phyloP scores from a whole-genome alignment of 108 stramenopile genomes.

The Nannochloropsis oceanica region DNA sequence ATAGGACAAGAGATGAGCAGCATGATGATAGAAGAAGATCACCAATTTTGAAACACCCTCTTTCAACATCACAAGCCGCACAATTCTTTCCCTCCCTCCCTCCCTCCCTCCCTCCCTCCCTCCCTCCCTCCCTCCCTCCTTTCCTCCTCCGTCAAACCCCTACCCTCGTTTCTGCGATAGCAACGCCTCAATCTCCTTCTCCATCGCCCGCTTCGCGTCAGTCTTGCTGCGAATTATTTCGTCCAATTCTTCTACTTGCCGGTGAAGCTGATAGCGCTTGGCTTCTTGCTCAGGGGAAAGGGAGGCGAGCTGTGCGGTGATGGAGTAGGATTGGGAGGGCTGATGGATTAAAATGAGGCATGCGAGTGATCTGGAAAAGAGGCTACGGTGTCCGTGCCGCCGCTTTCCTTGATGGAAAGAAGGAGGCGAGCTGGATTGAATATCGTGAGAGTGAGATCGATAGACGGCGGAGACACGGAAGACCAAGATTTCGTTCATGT shows the following conservation, averaged over 20 bases:
- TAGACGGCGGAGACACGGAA: no score
- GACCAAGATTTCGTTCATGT: no score
- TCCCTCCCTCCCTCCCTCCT: background rate
- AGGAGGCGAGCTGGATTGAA: no score
- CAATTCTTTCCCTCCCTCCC: background rate
- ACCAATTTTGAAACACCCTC: background rate
- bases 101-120: background rate
- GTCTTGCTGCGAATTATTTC: background rate
- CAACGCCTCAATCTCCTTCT: background rate
- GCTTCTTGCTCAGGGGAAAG: background rate
- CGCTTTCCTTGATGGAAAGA: no score
- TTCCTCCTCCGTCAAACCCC: background rate
- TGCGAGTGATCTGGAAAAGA: no score
- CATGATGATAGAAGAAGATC: background rate
- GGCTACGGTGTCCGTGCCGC: no score
- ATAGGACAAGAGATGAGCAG: background rate
- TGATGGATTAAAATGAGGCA: no score
- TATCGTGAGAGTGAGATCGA: no score
- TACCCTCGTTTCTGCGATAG: background rate
- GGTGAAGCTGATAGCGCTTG: background rate
- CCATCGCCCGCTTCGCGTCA: background rate
- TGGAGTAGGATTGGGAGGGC: no score
- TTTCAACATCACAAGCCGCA: background rate
- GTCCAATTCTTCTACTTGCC: background rate
- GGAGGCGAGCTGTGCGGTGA: background rate